These are phyloP conservation scores for Metarhizium anisopliae DNA, from an alignment of 2,329 filamentous ascomycete species.

Conservation along the genomic window DNA sequence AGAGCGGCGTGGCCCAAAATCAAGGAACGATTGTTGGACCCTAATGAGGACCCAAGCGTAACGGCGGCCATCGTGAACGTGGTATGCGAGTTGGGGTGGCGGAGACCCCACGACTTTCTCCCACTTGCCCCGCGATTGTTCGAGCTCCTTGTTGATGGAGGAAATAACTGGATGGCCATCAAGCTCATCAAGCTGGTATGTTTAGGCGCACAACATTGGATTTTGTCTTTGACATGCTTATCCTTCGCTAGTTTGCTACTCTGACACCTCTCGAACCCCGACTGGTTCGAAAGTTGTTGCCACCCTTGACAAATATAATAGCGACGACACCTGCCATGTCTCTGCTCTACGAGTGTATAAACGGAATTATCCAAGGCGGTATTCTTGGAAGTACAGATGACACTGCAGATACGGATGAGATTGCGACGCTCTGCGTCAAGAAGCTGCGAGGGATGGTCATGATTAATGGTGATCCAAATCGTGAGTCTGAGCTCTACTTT, in stretches of 20 bases:
- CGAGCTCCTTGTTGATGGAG: slow-evolving; percentile 80
- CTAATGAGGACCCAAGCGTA: slow-evolving; percentile 82
- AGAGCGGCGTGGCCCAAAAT: slow-evolving; percentile 95
- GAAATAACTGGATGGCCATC: slow-evolving; percentile 99
- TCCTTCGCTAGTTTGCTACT: slow-evolving; percentile 68
- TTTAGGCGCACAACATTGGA: neutral
- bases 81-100: slow-evolving; percentile 90
- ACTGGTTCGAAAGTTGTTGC: slow-evolving; percentile 81
- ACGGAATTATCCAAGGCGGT: slow-evolving; percentile 93
- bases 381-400: slow-evolving; percentile 80
- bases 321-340: slow-evolving; percentile 96
- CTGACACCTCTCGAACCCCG: slow-evolving; percentile 87
- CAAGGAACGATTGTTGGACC: slow-evolving; percentile 86
- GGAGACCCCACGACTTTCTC: slow-evolving; percentile 86
- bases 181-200: slow-evolving; percentile 93
- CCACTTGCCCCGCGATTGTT: slow-evolving; percentile 87
- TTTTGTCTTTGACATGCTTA: neutral
- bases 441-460: slow-evolving; percentile 93
- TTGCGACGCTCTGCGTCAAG: slow-evolving; percentile 82
- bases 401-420: slow-evolving; percentile 75
- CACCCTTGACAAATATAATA: slow-evolving; percentile 86
- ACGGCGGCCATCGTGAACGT: slow-evolving; percentile 96
- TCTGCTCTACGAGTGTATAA: slow-evolving; percentile 96
- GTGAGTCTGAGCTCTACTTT: slow-evolving; percentile 41
- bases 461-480: slow-evolving; percentile 85